Base-by-base conservation (phyloP, 176 grass and related monocot species). In the Microstegium vimineum region DNA sequence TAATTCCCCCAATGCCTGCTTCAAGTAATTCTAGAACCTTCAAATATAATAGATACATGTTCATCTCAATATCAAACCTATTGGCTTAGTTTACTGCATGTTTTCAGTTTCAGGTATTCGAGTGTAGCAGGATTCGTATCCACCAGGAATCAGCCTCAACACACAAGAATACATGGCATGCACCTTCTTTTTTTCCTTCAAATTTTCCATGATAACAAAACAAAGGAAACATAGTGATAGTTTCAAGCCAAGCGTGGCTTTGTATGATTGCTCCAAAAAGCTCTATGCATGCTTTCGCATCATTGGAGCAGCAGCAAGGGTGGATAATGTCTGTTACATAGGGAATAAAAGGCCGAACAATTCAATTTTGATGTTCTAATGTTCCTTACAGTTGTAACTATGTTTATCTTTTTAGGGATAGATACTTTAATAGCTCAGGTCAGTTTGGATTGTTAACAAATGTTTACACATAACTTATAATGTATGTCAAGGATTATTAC, bases 91-190 rank as follows among this genome's bases (percentile, higher is more conserved):
- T 46, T 82, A 27, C 57, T 78, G 7, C 72, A 34, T 34, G 42
- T 46, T 77, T 86, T 66, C 83, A 90, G 88, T 37, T 78, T 90
- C 88, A 86, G 88, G 88, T 65, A 90, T 90, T 60, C 83, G 88
- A 47, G 83, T 89, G 28, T 90, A 90, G 83, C 28, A 76, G 63
- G 12, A 27, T 59, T 73, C 52, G n/a, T 23, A 73, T 57, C 13
- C 32, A 54, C 23, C 56, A 60, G 62, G n/a, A 38, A 27, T 15
- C 62, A 4, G n/a, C 32, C n/a, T 51, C 30, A 69, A 63, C 15
- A n/a, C n/a, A 45, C 10, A 73, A 52, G 45, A 85, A 41, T 41
- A 4, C 8, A 26, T 41, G 0, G 25, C n/a, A 11, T 11, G 12
- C 38, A 66, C 28, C n/a, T n/a, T n/a, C n/a, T 43, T 8, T 42